Conservation (phyloP, 2,329 filamentous ascomycete genomes). For the Clonostachys chloroleuca region DNA sequence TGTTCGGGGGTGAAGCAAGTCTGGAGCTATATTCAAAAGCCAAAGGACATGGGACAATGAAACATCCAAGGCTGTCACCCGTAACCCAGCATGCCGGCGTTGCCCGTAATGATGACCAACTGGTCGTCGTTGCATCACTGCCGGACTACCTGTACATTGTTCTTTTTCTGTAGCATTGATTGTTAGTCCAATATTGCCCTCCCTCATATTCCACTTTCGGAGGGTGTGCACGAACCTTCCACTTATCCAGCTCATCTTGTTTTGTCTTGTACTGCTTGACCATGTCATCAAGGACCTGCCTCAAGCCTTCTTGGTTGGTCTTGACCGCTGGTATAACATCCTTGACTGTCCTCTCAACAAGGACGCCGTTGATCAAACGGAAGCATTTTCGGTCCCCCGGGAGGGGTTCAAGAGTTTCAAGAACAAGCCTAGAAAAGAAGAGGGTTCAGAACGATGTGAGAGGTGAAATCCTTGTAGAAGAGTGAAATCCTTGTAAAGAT, state of each 20-base stretch:
- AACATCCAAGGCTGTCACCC: no score
- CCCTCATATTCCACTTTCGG: no score
- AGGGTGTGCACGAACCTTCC: slow-evolving; percentile 66
- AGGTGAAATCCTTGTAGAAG: slow-evolving; percentile 26
- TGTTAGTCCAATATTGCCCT: slow-evolving; percentile 3
- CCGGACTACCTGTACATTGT: slow-evolving; percentile 83
- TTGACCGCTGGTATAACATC: slow-evolving; percentile 88
- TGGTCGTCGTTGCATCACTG: slow-evolving; percentile 40
- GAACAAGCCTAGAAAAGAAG: slow-evolving; percentile 65
- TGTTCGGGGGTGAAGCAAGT: no score
- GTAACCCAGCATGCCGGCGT: no score
- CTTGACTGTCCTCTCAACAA: slow-evolving; percentile 89
- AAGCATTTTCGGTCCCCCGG: slow-evolving; percentile 90
- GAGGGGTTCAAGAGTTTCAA: slow-evolving; percentile 85
- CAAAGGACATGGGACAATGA: no score
- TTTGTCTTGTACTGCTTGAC: slow-evolving; percentile 95
- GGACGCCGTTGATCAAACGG: slow-evolving; percentile 95
- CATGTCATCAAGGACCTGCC: slow-evolving; percentile 89
- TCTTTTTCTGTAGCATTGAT: slow-evolving; percentile 65
- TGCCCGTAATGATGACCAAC: slow-evolving; percentile 3
- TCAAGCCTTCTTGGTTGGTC: slow-evolving; percentile 90
- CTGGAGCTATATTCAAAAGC: no score
- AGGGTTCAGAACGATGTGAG: slow-evolving; percentile 9
- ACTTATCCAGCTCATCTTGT: slow-evolving; percentile 93
- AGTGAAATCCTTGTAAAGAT: not conserved